These are phyloP conservation scores for Catharanthus roseus DNA, from an alignment of 257 asterid species.

Conservation along the genomic window DNA sequence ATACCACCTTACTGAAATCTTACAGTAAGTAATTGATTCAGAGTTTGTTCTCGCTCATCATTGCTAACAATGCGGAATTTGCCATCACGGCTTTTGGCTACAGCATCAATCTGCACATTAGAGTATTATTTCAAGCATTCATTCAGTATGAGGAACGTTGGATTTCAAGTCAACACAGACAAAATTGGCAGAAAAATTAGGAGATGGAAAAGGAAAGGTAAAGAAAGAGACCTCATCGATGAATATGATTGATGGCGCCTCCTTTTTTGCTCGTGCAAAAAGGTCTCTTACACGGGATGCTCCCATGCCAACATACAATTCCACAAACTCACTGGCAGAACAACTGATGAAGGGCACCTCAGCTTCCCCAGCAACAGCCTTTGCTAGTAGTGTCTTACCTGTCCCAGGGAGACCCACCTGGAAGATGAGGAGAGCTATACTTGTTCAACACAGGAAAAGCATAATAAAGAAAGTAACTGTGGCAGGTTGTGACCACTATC, in stretches of 20 bases:
- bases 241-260: conserved; percentile 97
- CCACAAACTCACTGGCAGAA: conserved; percentile 98
- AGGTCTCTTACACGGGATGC: conserved; percentile 99
- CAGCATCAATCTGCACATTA: conserved; percentile 87
- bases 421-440: conserved; percentile 21
- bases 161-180: background rate
- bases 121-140: conserved; percentile 7
- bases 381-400: conserved; percentile 96
- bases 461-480: background rate
- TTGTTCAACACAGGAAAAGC: conserved; percentile 7
- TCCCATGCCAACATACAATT: conserved; percentile 98
- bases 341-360: conserved; percentile 98
- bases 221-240: conserved; percentile 76
- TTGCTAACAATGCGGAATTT: conserved; percentile 85
- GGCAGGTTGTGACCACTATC: background rate
- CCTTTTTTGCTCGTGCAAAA: conserved; percentile 96
- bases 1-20: conserved; percentile 25
- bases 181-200: background rate
- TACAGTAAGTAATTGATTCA: conserved; percentile 96
- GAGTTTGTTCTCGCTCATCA: conserved; percentile 97
- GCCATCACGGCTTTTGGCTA: conserved; percentile 99
- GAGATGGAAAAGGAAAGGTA: conserved; percentile 2
- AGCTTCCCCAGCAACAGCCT: conserved; percentile 99
- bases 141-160: background rate
- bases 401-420: conserved; percentile 99